These are phyloP conservation scores for Metarhizium rileyi DNA, from an alignment of 2,329 filamentous ascomycete genomes.

Conservation along the genomic window DNA sequence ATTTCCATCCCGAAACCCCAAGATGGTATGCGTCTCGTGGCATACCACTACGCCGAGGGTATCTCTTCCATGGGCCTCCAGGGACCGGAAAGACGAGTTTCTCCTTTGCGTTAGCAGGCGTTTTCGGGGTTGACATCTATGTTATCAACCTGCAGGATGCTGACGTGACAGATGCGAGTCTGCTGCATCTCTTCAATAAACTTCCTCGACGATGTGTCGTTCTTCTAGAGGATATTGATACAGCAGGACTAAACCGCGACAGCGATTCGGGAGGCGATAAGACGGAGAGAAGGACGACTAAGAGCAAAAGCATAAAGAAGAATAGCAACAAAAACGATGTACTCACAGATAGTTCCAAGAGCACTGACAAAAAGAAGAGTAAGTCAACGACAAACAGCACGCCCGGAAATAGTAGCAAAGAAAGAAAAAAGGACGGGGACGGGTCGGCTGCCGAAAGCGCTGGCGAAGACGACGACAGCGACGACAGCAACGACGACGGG, in stretches of 20 bases:
- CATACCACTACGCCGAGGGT: conserved; percentile 67
- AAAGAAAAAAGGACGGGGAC: too few relatives aligned
- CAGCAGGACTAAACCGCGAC: conserved; percentile 45
- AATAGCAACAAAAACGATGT: too few relatives aligned
- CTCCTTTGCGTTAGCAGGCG: conserved; percentile 54
- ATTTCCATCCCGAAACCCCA: conserved; percentile 59
- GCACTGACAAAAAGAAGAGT: too few relatives aligned
- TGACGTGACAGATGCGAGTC: conserved; percentile 50
- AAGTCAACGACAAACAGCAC: too few relatives aligned
- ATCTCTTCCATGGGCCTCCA: conserved; percentile 67
- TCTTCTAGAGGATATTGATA: conserved; percentile 60
- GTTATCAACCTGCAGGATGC: conserved; percentile 48
- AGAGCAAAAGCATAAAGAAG: too few relatives aligned
- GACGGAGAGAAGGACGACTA: too few relatives aligned
- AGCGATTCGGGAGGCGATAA: neutral
- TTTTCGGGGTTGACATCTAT: conserved; percentile 58
- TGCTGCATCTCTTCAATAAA: conserved; percentile 47
- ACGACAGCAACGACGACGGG: conserved; percentile 11
- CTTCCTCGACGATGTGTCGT: conserved; percentile 56
- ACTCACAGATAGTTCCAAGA: too few relatives aligned
- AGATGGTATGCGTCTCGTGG: conserved; percentile 68
- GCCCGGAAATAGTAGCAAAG: too few relatives aligned
- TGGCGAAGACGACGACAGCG: conserved; percentile 18
- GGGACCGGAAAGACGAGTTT: conserved; percentile 66
- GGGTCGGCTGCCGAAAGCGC: too few relatives aligned